These are phyloP conservation scores for Purpureocillium takamizusanense DNA, from an alignment of 2,329 filamentous ascomycete species.

Conservation along the genomic window DNA sequence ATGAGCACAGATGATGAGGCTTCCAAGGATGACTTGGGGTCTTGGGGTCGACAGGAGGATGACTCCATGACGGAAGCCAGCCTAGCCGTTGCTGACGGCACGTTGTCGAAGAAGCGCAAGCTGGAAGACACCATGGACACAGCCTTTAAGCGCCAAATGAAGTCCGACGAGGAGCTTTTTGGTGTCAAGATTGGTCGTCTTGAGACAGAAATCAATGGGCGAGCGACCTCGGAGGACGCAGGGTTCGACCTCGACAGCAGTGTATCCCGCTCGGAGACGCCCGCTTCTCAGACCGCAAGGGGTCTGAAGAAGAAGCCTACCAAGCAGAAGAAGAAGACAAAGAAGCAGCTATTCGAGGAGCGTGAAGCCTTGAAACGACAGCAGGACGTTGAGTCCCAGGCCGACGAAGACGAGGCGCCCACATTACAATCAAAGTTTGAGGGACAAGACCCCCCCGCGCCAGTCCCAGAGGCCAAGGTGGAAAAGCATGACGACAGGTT, in stretches of 20 bases:
- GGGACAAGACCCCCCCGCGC: too few species aligned
- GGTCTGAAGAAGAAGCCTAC: conserved; percentile 44
- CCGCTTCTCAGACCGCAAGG: conserved; percentile 31
- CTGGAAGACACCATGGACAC: conserved; percentile 56
- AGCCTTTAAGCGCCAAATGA: conserved; percentile 72
- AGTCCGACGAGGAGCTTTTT: conserved; percentile 70
- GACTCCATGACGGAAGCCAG: conserved; percentile 66
- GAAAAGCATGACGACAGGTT: conserved; percentile 30
- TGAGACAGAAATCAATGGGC: conserved; percentile 37
- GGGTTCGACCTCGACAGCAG: conserved; percentile 33
- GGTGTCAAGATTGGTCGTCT: conserved; percentile 49
- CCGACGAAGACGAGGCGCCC: conserved; percentile 30
- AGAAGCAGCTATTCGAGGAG: conserved; percentile 68
- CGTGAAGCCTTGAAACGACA: conserved; percentile 50
- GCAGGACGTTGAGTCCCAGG: conserved; percentile 35
- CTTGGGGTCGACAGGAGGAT: conserved; percentile 44
- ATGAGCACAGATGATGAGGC: conserved; percentile 53
- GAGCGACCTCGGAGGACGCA: conserved; percentile 40
- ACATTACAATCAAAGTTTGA: conserved; percentile 10
- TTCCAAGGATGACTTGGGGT: conserved; percentile 38
- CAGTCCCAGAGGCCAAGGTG: conserved; percentile 11
- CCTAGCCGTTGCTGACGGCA: conserved; percentile 52
- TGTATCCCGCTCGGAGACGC: conserved; percentile 37
- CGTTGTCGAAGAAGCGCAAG: conserved; percentile 60
- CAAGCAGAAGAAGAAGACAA: conserved; percentile 66